A percentile compares a stretch with the other conserved stretches of the same genome.
phyloP scores from a whole-genome alignment of 305 asterid species.

The Solanum hybrid region DNA sequence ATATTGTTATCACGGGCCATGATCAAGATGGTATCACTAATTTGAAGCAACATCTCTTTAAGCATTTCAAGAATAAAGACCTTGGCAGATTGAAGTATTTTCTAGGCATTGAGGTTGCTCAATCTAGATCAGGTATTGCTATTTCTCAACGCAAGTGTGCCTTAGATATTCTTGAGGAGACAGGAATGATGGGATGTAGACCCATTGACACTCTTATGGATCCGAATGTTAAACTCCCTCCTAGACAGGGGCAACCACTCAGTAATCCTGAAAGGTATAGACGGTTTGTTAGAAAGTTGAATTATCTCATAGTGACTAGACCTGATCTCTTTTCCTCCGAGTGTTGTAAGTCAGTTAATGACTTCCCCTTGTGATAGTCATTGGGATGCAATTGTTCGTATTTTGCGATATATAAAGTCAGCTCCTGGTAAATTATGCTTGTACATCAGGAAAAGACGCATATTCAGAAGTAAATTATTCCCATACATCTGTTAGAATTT shows the following conservation, averaged over 20 bases:
- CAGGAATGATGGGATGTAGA: background rate
- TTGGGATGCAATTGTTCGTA: background rate
- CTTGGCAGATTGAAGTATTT: background rate
- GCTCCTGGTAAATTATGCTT: background rate
- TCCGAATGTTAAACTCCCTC: background rate
- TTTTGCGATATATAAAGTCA: background rate
- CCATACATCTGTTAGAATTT: background rate
- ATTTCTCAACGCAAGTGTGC: background rate
- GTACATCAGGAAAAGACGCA: background rate
- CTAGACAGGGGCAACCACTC: background rate
- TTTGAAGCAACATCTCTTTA: background rate
- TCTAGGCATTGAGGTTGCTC: background rate
- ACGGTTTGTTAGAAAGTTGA: background rate
- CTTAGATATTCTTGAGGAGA: background rate
- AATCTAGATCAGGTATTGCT: background rate
- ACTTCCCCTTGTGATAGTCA: background rate
- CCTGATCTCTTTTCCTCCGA: background rate
- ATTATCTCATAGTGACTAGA: background rate
- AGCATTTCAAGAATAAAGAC: background rate
- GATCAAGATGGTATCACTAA: background rate
- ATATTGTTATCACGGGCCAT: background rate
- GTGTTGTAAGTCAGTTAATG: background rate
- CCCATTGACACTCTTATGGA: background rate
- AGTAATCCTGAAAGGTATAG: background rate
- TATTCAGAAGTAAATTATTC: background rate